Conservation (phyloP, 805 yeast genomes). For the Osmozyma mogii region DNA sequence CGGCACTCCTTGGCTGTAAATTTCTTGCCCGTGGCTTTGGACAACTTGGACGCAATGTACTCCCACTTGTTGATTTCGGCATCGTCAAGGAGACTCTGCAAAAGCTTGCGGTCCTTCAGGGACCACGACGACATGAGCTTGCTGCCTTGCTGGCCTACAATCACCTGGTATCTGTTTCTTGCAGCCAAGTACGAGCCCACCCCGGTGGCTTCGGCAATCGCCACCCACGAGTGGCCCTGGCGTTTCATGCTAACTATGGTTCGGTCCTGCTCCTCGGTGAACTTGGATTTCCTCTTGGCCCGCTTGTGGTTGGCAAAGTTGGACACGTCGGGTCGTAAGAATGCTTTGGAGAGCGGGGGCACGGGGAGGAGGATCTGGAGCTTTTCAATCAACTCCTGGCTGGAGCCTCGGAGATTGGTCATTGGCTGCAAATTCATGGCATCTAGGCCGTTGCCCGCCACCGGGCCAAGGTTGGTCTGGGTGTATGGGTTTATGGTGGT, state of each 20-base stretch:
- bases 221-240: constrained; percentile 64
- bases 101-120: constrained; percentile 41
- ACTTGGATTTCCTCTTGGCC: constrained; percentile 58
- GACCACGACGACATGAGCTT: constrained; percentile 63
- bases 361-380: constrained; percentile 30
- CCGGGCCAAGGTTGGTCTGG: constrained; percentile 5
- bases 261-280: constrained; percentile 59
- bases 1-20: constrained; percentile 49
- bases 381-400: constrained; percentile 18
- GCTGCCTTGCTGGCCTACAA: constrained; percentile 74
- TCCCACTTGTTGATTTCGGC: constrained; percentile 69
- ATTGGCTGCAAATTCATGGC: too few relatives aligned
- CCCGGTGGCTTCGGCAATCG: constrained; percentile 57
- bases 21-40: constrained; percentile 43
- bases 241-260: constrained; percentile 53
- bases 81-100: constrained; percentile 51
- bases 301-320: constrained; percentile 39
- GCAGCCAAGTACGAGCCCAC: constrained; percentile 68
- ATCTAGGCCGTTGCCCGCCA: not conserved
- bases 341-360: constrained; percentile 41
- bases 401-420: constrained; percentile 6
- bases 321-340: constrained; percentile 36
- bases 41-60: constrained; percentile 54
- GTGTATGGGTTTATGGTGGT: constrained; percentile 1
- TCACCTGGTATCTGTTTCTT: constrained; percentile 68